Percentiles rank a stretch among this genome's conserved stretches.
Conservation (phyloP, 176 grass and related monocot species). For the Zoysia pacifica region DNA sequence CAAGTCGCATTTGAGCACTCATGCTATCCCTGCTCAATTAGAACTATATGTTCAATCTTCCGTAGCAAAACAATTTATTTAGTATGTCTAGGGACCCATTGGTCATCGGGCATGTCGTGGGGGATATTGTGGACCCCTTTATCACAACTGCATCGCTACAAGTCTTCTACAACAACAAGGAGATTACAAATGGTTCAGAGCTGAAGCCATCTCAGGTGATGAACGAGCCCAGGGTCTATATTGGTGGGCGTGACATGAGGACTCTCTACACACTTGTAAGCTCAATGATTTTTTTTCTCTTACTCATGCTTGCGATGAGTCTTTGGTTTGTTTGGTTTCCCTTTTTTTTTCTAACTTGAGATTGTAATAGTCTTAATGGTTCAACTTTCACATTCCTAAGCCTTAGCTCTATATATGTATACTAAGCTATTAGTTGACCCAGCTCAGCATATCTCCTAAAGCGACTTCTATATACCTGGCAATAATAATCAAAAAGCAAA, state of each 20-base stretch:
- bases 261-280: slow-evolving; percentile 93
- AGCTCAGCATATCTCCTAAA: slow-evolving; percentile 34
- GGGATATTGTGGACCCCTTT: slow-evolving; percentile 85
- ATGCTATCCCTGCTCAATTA: slow-evolving; percentile 22
- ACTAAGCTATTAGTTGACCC: slow-evolving; percentile 16
- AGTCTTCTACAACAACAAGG: slow-evolving; percentile 75
- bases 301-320: background rate
- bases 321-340: background rate
- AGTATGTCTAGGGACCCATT: slow-evolving; percentile 90
- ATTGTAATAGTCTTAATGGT: background rate
- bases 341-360: slow-evolving; percentile 1
- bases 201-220: slow-evolving; percentile 86
- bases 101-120: slow-evolving; percentile 72
- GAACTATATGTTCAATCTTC: background rate
- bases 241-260: slow-evolving; percentile 70
- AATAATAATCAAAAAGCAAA: slow-evolving; percentile 27
- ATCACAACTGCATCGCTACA: slow-evolving; percentile 49
- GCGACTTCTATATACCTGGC: background rate
- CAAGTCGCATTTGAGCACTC: slow-evolving; percentile 41
- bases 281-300: background rate
- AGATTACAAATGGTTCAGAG: slow-evolving; percentile 74
- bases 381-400: background rate
- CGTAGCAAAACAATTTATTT: slow-evolving; percentile 2
- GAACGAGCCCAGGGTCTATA: slow-evolving; percentile 60
- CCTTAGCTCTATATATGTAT: background rate